These are phyloP conservation scores for Mollisia scopiformis DNA, from an alignment of 2,329 filamentous ascomycete species.

Conservation along the genomic window DNA sequence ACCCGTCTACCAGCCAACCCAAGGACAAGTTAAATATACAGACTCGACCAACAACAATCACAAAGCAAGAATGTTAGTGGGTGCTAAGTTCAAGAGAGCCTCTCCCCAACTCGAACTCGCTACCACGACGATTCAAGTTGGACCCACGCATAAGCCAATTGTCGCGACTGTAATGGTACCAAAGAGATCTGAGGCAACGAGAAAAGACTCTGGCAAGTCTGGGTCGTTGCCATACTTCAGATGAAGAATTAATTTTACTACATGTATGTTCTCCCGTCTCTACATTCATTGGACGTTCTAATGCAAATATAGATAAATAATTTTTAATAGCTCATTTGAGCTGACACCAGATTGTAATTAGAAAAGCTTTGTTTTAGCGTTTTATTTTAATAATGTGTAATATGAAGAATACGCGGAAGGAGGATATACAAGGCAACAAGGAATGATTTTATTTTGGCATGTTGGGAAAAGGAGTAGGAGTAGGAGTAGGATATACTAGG, in stretches of 20 bases:
- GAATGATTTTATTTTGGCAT: too few relatives aligned
- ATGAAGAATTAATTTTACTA: background rate
- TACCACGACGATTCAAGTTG: conserved; percentile 5
- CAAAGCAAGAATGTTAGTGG: background rate
- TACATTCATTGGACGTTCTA: too few relatives aligned
- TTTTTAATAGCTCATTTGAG: too few relatives aligned
- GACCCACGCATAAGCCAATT: background rate
- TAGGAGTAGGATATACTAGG: too few relatives aligned
- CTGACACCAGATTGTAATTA: too few relatives aligned
- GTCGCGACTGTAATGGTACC: background rate
- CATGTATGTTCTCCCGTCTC: too few relatives aligned
- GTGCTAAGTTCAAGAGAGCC: conserved; percentile 3
- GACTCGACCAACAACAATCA: background rate
- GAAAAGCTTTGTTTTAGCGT: too few relatives aligned
- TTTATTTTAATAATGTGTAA: too few relatives aligned
- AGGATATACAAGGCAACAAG: too few relatives aligned
- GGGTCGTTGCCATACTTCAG: background rate
- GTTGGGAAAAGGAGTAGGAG: too few relatives aligned
- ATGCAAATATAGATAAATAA: too few relatives aligned
- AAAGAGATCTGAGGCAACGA: background rate
- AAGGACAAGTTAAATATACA: background rate
- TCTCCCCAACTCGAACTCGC: background rate
- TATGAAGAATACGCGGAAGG: too few relatives aligned
- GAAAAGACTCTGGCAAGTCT: background rate
- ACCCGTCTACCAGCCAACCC: background rate